Conservation (phyloP, 139 green algal species). For the Micractinium conductrix region DNA sequence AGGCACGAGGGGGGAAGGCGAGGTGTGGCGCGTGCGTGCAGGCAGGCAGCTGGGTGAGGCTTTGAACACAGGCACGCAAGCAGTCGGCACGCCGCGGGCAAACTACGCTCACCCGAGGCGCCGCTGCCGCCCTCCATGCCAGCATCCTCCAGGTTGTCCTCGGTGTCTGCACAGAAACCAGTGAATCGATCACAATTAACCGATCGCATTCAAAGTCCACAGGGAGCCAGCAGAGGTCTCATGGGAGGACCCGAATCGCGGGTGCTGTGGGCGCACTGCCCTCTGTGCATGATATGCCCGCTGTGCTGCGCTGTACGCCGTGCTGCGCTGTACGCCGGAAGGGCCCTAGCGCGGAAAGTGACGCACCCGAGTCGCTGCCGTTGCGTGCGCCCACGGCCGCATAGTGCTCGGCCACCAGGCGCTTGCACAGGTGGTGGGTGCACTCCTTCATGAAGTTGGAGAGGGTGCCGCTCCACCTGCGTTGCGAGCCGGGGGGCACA, state of each 20-base stretch:
- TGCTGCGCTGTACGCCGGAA: neutral
- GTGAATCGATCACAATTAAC: neutral
- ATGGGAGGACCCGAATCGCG: neutral
- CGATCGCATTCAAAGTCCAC: neutral
- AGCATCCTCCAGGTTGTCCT: slow-evolving; percentile 20
- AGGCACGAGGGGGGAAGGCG: too few species aligned
- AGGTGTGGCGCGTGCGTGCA: too few species aligned
- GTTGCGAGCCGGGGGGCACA: too few species aligned
- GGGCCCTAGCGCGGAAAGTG: too few species aligned
- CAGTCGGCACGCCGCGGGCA: too few species aligned
- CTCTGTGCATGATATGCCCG: neutral
- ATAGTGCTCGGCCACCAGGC: slow-evolving; percentile 44
- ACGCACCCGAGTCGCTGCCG: slow-evolving; percentile 27
- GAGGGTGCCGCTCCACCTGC: slow-evolving; percentile 58
- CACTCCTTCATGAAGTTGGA: slow-evolving; percentile 55
- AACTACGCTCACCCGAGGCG: too few species aligned
- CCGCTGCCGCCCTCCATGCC: slow-evolving; percentile 29
- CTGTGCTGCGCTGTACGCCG: neutral
- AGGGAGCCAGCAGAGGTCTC: neutral
- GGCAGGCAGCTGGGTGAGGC: too few species aligned
- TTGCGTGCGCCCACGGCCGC: neutral
- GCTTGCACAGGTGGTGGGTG: slow-evolving; percentile 61
- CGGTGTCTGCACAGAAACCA: neutral
- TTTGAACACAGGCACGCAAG: too few species aligned
- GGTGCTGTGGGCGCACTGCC: neutral